phyloP scores from a whole-genome alignment of 1,139 yeast genomes.

The Yamadazyma kanchanaburiensis region DNA sequence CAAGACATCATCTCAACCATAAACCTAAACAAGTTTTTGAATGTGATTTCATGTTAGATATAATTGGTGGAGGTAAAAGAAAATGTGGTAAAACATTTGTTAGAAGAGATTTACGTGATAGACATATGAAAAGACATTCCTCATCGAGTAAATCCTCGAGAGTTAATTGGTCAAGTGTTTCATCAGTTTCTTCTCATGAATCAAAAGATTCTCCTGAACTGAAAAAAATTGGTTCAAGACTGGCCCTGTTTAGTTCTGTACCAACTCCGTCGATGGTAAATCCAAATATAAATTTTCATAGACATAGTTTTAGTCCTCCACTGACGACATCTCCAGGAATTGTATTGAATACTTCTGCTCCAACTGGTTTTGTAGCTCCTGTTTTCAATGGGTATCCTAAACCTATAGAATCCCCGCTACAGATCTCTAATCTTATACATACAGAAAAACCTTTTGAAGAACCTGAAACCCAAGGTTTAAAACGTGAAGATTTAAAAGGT shows the following conservation, averaged over 20 bases:
- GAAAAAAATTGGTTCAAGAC: neutral
- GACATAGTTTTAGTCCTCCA: neutral
- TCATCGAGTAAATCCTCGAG: conserved; percentile 6
- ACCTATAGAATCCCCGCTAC: conserved; percentile 16
- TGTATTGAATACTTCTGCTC: no score
- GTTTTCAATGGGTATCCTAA: no score
- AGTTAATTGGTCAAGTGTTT: conserved; percentile 13
- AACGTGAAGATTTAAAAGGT: neutral
- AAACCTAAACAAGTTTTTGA: conserved; percentile 34
- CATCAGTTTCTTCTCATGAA: conserved; percentile 9
- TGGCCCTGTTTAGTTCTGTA: neutral
- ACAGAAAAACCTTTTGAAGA: conserved; percentile 1
- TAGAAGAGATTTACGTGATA: conserved; percentile 37
- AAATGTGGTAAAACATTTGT: conserved; percentile 45
- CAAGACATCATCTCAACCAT: conserved; percentile 44
- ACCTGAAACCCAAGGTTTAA: neutral
- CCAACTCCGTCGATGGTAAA: no score
- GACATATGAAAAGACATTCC: conserved; percentile 36
- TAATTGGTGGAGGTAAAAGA: conserved; percentile 20
- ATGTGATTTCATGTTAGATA: conserved; percentile 33
- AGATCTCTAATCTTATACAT: conserved; percentile 19
- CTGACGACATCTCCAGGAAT: no score
- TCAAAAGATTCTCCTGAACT: conserved; percentile 6
- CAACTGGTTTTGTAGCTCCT: no score
- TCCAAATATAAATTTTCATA: neutral